phyloP scores from a whole-genome alignment of 2,329 filamentous ascomycete genomes.

The Xylariaceae sp. region DNA sequence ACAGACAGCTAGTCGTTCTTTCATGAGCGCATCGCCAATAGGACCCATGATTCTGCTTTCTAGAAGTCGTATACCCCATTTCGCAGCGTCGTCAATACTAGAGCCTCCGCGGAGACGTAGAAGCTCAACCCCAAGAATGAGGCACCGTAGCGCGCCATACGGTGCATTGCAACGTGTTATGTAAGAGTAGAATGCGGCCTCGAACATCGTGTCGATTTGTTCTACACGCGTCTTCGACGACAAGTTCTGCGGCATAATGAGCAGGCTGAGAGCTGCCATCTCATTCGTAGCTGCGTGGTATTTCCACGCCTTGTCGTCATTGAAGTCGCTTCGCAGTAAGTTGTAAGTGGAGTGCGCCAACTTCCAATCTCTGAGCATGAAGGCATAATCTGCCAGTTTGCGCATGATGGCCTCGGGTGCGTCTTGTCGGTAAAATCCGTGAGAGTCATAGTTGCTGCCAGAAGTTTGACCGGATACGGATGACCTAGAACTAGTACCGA shows the following conservation, averaged over 20 bases:
- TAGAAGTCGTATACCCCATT: constrained; percentile 76
- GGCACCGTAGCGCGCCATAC: constrained; percentile 74
- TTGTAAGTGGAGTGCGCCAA: constrained; percentile 90
- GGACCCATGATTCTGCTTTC: constrained; percentile 72
- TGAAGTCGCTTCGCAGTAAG: constrained; percentile 80
- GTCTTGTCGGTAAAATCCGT: constrained; percentile 80
- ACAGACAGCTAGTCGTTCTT: constrained; percentile 80
- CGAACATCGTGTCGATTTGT: constrained; percentile 79
- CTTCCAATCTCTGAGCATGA: constrained; percentile 97
- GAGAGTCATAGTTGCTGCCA: constrained; percentile 68
- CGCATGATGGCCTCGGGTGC: constrained; percentile 86
- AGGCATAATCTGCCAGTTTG: constrained; percentile 89
- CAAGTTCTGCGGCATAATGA: constrained; percentile 69
- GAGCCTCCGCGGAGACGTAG: constrained; percentile 74
- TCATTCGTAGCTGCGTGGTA: constrained; percentile 92
- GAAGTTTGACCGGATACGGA: constrained; percentile 49
- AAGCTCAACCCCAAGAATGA: constrained; percentile 75
- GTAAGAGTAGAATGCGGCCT: constrained; percentile 90
- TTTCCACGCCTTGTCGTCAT: constrained; percentile 94
- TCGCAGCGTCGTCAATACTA: constrained; percentile 79
- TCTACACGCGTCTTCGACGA: constrained; percentile 76
- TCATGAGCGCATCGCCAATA: constrained; percentile 76
- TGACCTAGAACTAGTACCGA: constrained; percentile 63
- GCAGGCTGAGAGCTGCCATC: constrained; percentile 82
- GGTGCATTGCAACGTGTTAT: constrained; percentile 75